Evolutionary conservation across 2,329 filamentous ascomycete species (phyloP), one percentile per base, ranked within the genome.

Genomic region (Calonectria honghensis): DNA sequence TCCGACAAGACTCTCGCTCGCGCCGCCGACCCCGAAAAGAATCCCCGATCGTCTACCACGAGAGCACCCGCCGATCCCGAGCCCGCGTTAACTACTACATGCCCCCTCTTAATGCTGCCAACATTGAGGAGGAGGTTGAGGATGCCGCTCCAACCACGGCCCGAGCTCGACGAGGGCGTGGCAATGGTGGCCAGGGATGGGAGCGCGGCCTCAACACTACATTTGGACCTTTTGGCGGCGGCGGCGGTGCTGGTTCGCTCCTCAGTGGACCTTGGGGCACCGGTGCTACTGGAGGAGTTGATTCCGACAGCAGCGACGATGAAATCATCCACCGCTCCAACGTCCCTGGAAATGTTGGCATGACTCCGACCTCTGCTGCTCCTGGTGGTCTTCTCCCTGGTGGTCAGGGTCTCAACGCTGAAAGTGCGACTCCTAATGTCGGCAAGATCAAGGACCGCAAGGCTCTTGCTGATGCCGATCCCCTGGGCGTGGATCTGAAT

Each of bases 271-370:
- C 94, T 6, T 94, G 93, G 88, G 94, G 93, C 71, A 92, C 92
- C 54, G 94, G 91, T 16, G 94, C 94, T 29, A 91, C 92, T 75
- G 96, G 93, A 35, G 95, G 94, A 68, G 94, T 93, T 11, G 97
- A 98, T 81, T 98, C 96, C 7, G 97, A 99, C 83, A 98, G 96
- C 84, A 99, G 97, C 83, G 97, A 99, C 80, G 97, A 99, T 79
- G 97, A 99, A 82, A 92, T 92, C 85, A 89, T 91, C 77, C 92
- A 93, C 77, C 91, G 94, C 74, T 91, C 89, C 10, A 87, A 82
- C 48, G 80, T 84, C 75, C 84, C 87, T 59, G 94, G 93, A 59
- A 90, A 93, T 73, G 87, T 95, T 1, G 90, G 90, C 73, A 90
- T 91, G 89, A 91, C 90, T 2, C 90, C 90, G 4, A 91, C 90